phyloP scores from a whole-genome alignment of 208 protist genomes.

The Naegleria lovaniensis region DNA sequence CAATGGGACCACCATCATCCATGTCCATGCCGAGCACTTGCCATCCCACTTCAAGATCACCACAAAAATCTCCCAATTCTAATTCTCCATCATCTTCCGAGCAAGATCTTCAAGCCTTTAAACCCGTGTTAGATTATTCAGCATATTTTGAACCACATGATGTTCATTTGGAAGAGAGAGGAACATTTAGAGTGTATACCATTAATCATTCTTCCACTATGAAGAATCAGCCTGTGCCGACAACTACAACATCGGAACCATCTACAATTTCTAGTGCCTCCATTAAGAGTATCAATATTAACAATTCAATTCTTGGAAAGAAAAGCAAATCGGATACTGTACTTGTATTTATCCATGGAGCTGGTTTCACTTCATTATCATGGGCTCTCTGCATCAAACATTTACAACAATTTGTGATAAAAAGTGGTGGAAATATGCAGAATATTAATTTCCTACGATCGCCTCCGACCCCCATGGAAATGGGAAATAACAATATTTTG shows the following conservation, averaged over 20 bases:
- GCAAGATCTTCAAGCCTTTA: not conserved
- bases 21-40: too few relatives aligned
- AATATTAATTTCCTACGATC: not conserved
- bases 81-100: not conserved
- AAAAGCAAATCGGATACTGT: conserved; percentile 39
- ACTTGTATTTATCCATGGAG: conserved; percentile 77
- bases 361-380: conserved; percentile 66
- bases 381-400: conserved; percentile 58
- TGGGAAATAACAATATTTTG: not conserved
- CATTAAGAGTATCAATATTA: too few relatives aligned
- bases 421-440: not conserved
- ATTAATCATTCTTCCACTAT: not conserved
- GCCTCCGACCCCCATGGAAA: not conserved
- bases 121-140: not conserved
- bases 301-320: not conserved
- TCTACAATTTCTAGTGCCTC: too few relatives aligned
- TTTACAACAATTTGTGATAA: conserved; percentile 24
- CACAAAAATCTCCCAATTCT: too few relatives aligned
- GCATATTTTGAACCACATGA: not conserved
- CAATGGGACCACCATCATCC: too few relatives aligned
- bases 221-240: too few relatives aligned
- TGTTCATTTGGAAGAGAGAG: not conserved
- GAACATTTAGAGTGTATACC: not conserved
- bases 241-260: not conserved
- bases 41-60: too few relatives aligned